Conservation (phyloP, 139 green algal species). For the Marvania coccoides region DNA sequence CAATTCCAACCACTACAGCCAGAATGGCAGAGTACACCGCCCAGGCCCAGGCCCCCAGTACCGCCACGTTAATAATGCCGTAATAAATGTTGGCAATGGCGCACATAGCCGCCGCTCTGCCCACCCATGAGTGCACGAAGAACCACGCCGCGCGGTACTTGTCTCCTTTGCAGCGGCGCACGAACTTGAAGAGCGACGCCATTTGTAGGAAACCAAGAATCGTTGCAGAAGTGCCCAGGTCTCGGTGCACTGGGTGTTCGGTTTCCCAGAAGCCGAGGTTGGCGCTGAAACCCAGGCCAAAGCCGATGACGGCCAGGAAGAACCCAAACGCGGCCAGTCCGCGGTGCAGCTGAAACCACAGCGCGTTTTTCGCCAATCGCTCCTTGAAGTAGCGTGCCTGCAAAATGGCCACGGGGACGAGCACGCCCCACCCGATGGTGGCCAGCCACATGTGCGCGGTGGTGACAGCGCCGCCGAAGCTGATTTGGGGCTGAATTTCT, state of each 20-base stretch:
- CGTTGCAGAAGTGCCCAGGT: not conserved
- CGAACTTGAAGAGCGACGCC: not conserved
- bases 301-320: not conserved
- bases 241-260: not conserved
- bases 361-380: not conserved
- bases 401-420: not conserved
- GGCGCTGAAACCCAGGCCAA: not conserved
- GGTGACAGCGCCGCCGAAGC: no score
- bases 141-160: not conserved
- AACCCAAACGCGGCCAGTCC: not conserved
- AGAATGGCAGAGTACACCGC: not conserved
- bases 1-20: not conserved
- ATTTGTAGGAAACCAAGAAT: conserved; percentile 4
- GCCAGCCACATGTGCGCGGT: not conserved
- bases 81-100: conserved; percentile 8
- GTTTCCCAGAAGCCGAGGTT: not conserved
- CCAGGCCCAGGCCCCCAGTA: not conserved
- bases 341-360: not conserved
- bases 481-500: no score
- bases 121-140: not conserved
- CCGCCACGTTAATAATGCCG: not conserved
- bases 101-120: not conserved
- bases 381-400: not conserved
- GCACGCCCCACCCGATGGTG: not conserved
- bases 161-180: not conserved